These are phyloP conservation scores for Phoma sp. DNA, from an alignment of 2,329 filamentous ascomycete species.

Conservation along the genomic window DNA sequence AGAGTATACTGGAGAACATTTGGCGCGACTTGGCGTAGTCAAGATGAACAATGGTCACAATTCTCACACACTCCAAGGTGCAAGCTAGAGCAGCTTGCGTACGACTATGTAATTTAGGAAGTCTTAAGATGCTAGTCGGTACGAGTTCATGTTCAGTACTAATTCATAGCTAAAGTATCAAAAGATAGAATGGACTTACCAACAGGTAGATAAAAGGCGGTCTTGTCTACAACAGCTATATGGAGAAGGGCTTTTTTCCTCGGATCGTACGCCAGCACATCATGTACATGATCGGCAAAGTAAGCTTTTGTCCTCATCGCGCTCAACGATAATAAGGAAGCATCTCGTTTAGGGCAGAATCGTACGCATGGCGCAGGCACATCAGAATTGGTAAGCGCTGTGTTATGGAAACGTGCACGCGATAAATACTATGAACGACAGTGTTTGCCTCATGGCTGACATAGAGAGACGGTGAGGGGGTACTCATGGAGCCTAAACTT, in stretches of 20 bases:
- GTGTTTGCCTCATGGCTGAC: slow-evolving; percentile 12
- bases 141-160: too few species aligned
- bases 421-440: slow-evolving; percentile 10
- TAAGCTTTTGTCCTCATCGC: slow-evolving; percentile 7
- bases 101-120: too few species aligned
- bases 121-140: too few species aligned
- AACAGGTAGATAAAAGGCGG: slow-evolving; percentile 4
- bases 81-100: too few species aligned
- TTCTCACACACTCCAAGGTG: too few species aligned
- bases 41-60: too few species aligned
- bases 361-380: slow-evolving; percentile 2
- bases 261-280: slow-evolving; percentile 13
- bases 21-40: too few species aligned
- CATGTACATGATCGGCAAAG: slow-evolving; percentile 17
- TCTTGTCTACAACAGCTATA: slow-evolving; percentile 12
- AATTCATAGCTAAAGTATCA: neutral
- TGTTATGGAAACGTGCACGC: slow-evolving; percentile 8
- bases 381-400: neutral
- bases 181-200: neutral
- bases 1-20: too few species aligned
- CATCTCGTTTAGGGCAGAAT: slow-evolving; percentile 17
- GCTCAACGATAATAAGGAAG: slow-evolving; percentile 8
- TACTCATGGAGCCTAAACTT: slow-evolving; percentile 5
- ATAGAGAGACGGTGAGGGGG: slow-evolving; percentile 9
- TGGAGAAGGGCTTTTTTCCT: slow-evolving; percentile 14